These are phyloP conservation scores for Debaryomycetaceae sp. DNA, from an alignment of 1,139 yeast genomes.

Conservation along the genomic window DNA sequence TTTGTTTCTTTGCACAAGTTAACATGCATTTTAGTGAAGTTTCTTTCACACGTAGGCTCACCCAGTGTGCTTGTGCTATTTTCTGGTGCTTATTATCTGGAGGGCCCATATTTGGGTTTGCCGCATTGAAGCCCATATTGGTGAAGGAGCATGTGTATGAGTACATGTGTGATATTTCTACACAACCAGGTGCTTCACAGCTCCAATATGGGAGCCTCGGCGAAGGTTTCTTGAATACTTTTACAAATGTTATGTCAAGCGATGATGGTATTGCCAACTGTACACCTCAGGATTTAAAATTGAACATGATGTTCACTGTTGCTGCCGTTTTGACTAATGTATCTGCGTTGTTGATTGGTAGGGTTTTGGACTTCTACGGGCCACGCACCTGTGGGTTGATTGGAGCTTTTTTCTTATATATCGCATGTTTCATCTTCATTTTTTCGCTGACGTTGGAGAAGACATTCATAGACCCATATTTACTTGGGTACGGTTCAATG, in stretches of 20 bases:
- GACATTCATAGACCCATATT: slow-evolving; percentile 34
- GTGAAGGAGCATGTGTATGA: slow-evolving; percentile 41
- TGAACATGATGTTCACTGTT: slow-evolving; percentile 46
- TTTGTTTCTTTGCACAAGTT: too few species aligned
- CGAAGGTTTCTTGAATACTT: slow-evolving; percentile 7
- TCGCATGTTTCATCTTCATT: slow-evolving; percentile 38
- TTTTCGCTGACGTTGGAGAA: slow-evolving; percentile 20
- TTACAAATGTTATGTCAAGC: slow-evolving; percentile 8
- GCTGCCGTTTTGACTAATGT: slow-evolving; percentile 46
- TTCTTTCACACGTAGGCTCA: slow-evolving; percentile 15
- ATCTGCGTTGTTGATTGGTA: slow-evolving; percentile 40
- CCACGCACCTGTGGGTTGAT: slow-evolving; percentile 43
- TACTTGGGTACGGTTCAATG: slow-evolving; percentile 38
- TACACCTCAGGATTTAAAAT: slow-evolving; percentile 40
- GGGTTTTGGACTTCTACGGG: slow-evolving; percentile 39
- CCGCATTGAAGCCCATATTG: slow-evolving; percentile 45
- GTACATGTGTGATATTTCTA: slow-evolving; percentile 26
- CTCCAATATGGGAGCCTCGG: background rate
- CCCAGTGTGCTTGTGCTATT: slow-evolving; percentile 36
- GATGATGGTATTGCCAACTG: slow-evolving; percentile 27
- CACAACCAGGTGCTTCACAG: background rate
- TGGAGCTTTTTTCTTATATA: slow-evolving; percentile 36
- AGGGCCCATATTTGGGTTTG: slow-evolving; percentile 48
- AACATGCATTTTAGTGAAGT: slow-evolving; percentile 18
- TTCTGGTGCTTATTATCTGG: slow-evolving; percentile 44